These are phyloP conservation scores for Pseudocercospora crystallina DNA, from an alignment of 2,329 filamentous ascomycete genomes.

Conservation along the genomic window DNA sequence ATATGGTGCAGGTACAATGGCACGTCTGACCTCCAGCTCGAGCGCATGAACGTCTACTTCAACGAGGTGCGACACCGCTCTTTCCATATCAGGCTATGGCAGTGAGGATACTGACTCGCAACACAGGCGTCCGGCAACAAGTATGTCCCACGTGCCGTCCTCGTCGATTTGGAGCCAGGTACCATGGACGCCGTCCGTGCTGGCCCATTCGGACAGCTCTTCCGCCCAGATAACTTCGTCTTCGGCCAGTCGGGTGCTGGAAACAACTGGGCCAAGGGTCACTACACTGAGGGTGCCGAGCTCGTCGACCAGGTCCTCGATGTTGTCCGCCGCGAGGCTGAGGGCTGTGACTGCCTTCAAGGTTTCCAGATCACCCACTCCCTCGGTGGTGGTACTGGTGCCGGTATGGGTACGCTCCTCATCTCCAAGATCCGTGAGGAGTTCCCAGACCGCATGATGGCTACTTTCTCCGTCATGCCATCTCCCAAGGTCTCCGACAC, in stretches of 20 bases:
- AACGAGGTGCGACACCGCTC: conserved; percentile 66
- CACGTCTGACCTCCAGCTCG: conserved; percentile 96
- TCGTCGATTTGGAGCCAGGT: conserved; percentile 98
- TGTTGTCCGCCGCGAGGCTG: conserved; percentile 96
- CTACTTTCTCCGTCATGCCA: conserved; percentile 97
- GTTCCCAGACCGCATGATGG: conserved; percentile 99
- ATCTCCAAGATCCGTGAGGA: conserved; percentile 99
- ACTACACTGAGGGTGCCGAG: conserved; percentile 99
- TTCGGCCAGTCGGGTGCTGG: conserved; percentile 99
- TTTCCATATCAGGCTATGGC: no score
- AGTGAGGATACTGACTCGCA: no score
- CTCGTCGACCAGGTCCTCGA: conserved; percentile 97
- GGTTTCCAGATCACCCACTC: conserved; percentile 99
- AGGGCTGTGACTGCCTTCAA: conserved; percentile 98
- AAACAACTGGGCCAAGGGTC: conserved; percentile 99
- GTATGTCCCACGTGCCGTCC: conserved; percentile 98
- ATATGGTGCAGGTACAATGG: conserved; percentile 76
- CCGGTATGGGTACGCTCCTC: conserved; percentile 98
- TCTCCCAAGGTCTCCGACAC: conserved; percentile 99
- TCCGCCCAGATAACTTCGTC: conserved; percentile 99
- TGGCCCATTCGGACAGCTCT: conserved; percentile 96
- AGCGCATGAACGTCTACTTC: conserved; percentile 99
- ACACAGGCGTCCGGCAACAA: conserved; percentile 92
- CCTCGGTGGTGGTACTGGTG: conserved; percentile 99
- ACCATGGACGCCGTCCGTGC: conserved; percentile 99